Evolutionary conservation across 2,329 filamentous ascomycete species (phyloP).

Genomic region (Penicillium sp.): DNA sequence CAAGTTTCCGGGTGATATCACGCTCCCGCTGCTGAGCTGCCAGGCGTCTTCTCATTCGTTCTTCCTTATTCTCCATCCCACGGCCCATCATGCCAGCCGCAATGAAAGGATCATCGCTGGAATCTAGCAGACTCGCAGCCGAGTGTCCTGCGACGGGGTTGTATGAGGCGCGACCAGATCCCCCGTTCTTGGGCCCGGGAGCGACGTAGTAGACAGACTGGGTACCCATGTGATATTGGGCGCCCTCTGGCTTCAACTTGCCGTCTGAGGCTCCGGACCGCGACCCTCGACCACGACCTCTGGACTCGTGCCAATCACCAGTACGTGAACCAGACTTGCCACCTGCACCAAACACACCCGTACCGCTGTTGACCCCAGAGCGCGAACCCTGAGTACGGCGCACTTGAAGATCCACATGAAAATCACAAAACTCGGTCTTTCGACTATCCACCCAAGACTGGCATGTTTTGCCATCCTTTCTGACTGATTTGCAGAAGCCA

Average conservation of each 20-base stretch:
- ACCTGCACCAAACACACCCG: constrained; percentile 50
- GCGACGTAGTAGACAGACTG: constrained; percentile 50
- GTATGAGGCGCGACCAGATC: constrained; percentile 20
- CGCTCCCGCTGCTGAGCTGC: constrained; percentile 47
- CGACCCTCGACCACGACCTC: constrained; percentile 2
- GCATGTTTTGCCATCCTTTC: constrained; percentile 81
- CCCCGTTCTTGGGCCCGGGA: constrained; percentile 30
- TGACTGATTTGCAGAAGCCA: constrained; percentile 81
- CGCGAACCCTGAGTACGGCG: constrained; percentile 68
- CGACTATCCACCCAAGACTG: constrained; percentile 83
- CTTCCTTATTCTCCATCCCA: constrained; percentile 44
- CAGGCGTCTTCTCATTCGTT: constrained; percentile 45
- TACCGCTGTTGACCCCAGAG: constrained; percentile 77
- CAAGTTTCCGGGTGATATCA: constrained; percentile 47
- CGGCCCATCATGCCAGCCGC: constrained; percentile 42
- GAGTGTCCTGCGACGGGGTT: constrained; percentile 32
- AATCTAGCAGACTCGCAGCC: constrained; percentile 46
- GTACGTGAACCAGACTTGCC: constrained; percentile 45
- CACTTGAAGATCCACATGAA: constrained; percentile 81
- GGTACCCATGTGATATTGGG: constrained; percentile 43
- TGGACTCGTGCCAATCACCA: constrained; percentile 34
- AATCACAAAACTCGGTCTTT: constrained; percentile 90
- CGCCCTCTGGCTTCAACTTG: constrained; percentile 38
- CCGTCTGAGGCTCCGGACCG: constrained; percentile 8
- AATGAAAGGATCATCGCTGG: constrained; percentile 46